Evolutionary conservation across 352 stramenopile genomes (phyloP), one percentile per base, ranked within the genome.

Genomic region (Pseudoperonospora humuli): DNA sequence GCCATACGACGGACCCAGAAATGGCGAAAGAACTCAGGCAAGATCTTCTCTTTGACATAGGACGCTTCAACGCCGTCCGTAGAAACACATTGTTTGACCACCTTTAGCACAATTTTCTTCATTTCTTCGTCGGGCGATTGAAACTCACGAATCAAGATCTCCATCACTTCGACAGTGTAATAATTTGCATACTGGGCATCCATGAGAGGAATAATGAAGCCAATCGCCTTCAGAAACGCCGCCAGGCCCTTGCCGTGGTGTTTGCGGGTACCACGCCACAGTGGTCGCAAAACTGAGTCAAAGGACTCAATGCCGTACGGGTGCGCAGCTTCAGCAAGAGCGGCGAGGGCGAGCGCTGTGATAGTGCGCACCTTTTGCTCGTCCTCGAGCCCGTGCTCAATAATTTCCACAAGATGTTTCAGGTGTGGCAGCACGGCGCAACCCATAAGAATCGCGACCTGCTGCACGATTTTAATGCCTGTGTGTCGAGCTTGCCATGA

Each of bases 301-400:
- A 99, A 99, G 50, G 88, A 98, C 67, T 99, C 97, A 58, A 99
- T 99, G 57, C 97, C 97, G 64, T 99, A 99, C 18, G 97, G 97
- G 66, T 98, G 93, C 7, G 95, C 90, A 4, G 96, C 93, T 62
- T 99, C 96, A 2, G 96, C 97, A 19, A 99, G 70, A 9, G 96
- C 96, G 5, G 95, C 93, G n/a, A 99, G 69, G 13, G 97, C 96
- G 15, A 99, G 72, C 10, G 97, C 96, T 8, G 93, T 98, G 50
- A 99, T 98, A n/a, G 92, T 99, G 19, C 86, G 85, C 6, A 98
- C 95, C 56, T 99, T 98, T 56, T 98, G 95, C 34, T 99, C 96
- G 57, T 99, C 97, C 23, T 91, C 87, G 21, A 99, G 72, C 2
- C 97, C 96, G 60, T 99, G 87, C 41, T 96, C 90, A 21, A 99